Evolutionary conservation across 352 stramenopile genomes (phyloP).

Genomic region (Globisporangium cederbergense): DNA sequence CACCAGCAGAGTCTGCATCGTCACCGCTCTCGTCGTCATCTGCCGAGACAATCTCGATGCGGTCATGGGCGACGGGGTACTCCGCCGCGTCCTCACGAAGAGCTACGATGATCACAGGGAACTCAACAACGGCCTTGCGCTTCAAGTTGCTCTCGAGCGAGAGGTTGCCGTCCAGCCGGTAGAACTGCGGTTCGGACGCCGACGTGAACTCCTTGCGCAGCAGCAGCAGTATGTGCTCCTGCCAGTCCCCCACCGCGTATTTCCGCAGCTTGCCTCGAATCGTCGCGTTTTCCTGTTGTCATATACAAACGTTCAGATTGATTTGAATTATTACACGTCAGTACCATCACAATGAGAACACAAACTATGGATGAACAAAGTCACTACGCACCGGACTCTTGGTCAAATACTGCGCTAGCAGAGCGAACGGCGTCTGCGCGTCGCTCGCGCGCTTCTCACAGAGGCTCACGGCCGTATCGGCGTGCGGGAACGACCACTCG

Average conservation of each 20-base stretch:
- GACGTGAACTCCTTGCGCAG: constrained; percentile 78
- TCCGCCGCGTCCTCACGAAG: constrained; percentile 37
- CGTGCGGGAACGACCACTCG: constrained; percentile 70
- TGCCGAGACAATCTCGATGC: constrained; percentile 53
- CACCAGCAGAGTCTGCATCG: neutral
- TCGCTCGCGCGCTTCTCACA: constrained; percentile 55
- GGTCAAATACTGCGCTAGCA: constrained; percentile 63
- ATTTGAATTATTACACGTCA: neutral
- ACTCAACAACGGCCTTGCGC: constrained; percentile 78
- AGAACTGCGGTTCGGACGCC: constrained; percentile 66
- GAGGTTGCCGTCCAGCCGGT: constrained; percentile 55
- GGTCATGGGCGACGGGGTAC: constrained; percentile 60
- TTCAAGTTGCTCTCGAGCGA: constrained; percentile 72
- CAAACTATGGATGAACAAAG: neutral
- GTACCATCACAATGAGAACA: neutral
- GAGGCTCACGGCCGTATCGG: constrained; percentile 42
- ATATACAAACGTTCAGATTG: neutral
- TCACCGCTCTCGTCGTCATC: constrained; percentile 10
- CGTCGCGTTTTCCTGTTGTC: constrained; percentile 55
- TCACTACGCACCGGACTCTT: constrained; percentile 42
- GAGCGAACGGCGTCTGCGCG: constrained; percentile 41
- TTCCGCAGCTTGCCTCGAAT: constrained; percentile 69
- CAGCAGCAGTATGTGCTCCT: constrained; percentile 53
- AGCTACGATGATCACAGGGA: constrained; percentile 66
- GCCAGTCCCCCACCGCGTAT: constrained; percentile 55